Base-by-base conservation (phyloP, 2,329 filamentous ascomycete species). In the Calcarisporium arbuscula region DNA sequence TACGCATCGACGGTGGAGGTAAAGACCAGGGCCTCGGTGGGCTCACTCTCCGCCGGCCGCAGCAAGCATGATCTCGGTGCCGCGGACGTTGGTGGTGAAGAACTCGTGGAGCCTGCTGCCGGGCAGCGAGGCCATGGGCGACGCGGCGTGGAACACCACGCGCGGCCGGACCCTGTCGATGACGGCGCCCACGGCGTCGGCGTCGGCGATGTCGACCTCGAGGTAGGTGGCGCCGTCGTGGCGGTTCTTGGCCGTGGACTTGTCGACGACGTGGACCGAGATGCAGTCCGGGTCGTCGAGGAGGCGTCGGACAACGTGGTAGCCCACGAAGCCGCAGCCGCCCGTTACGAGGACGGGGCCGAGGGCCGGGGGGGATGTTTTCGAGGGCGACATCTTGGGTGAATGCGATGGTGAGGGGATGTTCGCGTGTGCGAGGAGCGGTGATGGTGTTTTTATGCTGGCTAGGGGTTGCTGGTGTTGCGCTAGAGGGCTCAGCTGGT, bases 291-390 rank as follows among this genome's bases (percentile, higher is more conserved):
- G 16, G 16, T 56, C 50, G 4, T 41, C 15, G 2, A 53, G 33
- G 1, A 60, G 48, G 3, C 49, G 39, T 1, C 38, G 20, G 14
- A 61, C 57, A 3, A 60, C 41, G 34, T 57, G 47, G 22, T 48
- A 55, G 3, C 57, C 56, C 1, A 61, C 27, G 18, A 56, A 61
- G 9, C 57, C 55, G 26, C 53, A 56, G 20, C 57, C 57, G 34
- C 57, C 57, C 2, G 51, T 44, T 7, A 60, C 48, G 10, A 55
- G 43, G 16, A 20, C 14, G 6, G 26, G n/a, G n/a, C n/a, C n/a
- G n/a, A n/a, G n/a, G n/a, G n/a, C n/a, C n/a, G n/a, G n/a, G n/a
- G n/a, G n/a, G n/a, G n/a, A n/a, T n/a, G n/a, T n/a, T n/a, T n/a
- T n/a, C n/a, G n/a, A n/a, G n/a, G n/a, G n/a, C n/a, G n/a, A n/a